Base-by-base conservation (phyloP, 1,139 yeast species). In the Ogataea hybrid region DNA sequence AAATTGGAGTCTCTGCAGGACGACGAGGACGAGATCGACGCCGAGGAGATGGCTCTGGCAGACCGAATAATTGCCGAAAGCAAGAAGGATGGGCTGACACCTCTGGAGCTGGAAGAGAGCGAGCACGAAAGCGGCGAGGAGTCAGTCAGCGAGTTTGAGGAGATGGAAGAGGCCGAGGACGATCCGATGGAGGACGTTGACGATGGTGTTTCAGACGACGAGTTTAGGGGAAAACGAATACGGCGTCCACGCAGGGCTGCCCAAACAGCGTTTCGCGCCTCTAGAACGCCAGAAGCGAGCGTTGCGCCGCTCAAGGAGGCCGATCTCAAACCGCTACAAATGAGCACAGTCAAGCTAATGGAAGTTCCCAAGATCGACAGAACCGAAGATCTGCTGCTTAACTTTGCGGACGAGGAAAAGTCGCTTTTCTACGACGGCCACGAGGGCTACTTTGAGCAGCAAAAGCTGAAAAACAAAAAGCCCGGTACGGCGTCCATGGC, bases 381-480 rank as follows among this genome's bases (percentile, higher is more conserved):
- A 17, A 56, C 56, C 17, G 60, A 63, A 5, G 69, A 67, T 23
- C 58, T 59, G 10, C 54, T 56, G 18, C 39, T 62, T 28, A 63
- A 69, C 17, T 69, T 71, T 32, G 64, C 69, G 3, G 44, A 48
- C 27, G 80, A 73, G 46, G 80, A 72, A 37, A 67, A 74, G 34
- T 79, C 87, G 0, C 72, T 85, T 36, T 88, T 86, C 57, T 66
- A 83, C 32, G 96, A 88, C 56, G 96, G 96, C 0, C 77, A 82
- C 29, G 96, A 88, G 59, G 97, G 96, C 0, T 90, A 77, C 59
- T 88, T 90, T 58, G 97, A 89, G 53, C 97, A 90, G 60, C 88
- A 81, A 55, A 75, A 86, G 51, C 68, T 75, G 9, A 71, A 77
- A 37, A 67, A 65, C 14, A 52, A 58, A 17, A 68, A 68, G 32